phyloP scores from a whole-genome alignment of 768 basidiomycete species.

The Naematelia encephala region DNA sequence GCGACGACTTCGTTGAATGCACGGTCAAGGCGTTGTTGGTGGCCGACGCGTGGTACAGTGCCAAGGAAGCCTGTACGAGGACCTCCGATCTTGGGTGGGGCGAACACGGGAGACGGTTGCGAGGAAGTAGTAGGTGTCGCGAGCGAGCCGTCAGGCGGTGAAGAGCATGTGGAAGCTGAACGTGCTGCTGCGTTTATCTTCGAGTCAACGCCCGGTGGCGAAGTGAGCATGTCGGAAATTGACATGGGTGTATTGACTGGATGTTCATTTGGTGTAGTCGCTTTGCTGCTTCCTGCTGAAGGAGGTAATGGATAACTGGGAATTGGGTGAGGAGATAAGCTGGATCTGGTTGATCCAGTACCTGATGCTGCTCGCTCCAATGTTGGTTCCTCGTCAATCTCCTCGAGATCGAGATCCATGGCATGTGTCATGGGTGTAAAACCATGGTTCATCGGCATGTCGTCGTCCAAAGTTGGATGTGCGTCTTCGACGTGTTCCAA shows the following conservation, averaged over 20 bases:
- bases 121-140: constrained; percentile 38
- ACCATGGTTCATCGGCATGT: constrained; percentile 20
- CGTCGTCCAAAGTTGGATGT: constrained; percentile 38
- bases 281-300: constrained; percentile 23
- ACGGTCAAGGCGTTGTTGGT: constrained; percentile 33
- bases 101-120: constrained; percentile 38
- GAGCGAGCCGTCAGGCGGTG: constrained; percentile 36
- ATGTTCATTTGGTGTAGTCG: constrained; percentile 29
- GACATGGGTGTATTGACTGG: constrained; percentile 21
- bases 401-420: constrained; percentile 43
- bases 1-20: constrained; percentile 46
- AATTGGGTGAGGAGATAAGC: constrained; percentile 22
- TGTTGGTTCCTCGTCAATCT: constrained; percentile 19
- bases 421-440: constrained; percentile 39
- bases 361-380: constrained; percentile 10
- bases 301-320: constrained; percentile 31
- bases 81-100: constrained; percentile 28
- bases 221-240: constrained; percentile 40
- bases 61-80: constrained; percentile 25
- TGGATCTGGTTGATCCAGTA: constrained; percentile 17
- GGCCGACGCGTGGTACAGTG: constrained; percentile 9
- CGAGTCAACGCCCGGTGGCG: constrained; percentile 20
- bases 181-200: constrained; percentile 1
- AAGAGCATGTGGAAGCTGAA: constrained; percentile 24
- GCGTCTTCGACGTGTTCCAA: constrained; percentile 48